Evolutionary conservation across 495 filamentous ascomycete species (phyloP).

Genomic region (Neurospora discreta): DNA sequence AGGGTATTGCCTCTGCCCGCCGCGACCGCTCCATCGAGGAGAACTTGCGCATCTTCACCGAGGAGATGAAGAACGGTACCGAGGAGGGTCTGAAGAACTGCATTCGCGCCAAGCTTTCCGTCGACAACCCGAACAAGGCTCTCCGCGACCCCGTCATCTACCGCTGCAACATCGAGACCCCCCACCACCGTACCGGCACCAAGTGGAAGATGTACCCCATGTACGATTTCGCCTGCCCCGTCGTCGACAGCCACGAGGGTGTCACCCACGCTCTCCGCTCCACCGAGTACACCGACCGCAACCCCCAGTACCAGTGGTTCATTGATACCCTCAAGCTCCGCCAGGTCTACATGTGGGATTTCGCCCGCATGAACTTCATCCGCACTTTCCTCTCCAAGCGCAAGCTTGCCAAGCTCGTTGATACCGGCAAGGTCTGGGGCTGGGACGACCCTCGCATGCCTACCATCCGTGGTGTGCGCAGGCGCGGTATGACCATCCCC

Average conservation of each 20-base stretch:
- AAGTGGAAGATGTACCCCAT: conserved; percentile 95
- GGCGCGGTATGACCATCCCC: conserved; percentile 83
- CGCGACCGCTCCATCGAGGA: conserved; percentile 72
- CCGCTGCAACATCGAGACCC: conserved; percentile 62
- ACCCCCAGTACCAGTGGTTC: conserved; percentile 97
- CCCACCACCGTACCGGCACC: conserved; percentile 80
- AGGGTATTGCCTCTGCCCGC: conserved; percentile 62
- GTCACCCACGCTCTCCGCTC: conserved; percentile 92
- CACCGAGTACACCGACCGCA: conserved; percentile 95
- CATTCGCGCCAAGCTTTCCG: conserved; percentile 80
- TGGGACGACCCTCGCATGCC: conserved; percentile 97
- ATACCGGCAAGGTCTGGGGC: conserved; percentile 73
- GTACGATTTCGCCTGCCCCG: conserved; percentile 88
- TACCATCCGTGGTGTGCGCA: conserved; percentile 76
- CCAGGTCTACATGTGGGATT: conserved; percentile 92
- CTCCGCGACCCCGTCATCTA: conserved; percentile 93
- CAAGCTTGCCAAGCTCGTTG: conserved; percentile 89
- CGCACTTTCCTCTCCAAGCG: conserved; percentile 85
- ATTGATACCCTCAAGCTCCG: conserved; percentile 75
- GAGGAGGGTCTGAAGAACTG: conserved; percentile 69
- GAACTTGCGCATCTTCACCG: conserved; percentile 58
- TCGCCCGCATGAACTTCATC: conserved; percentile 93
- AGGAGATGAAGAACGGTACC: conserved; percentile 78
- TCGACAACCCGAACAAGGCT: conserved; percentile 73
- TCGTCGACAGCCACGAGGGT: conserved; percentile 82